These are phyloP conservation scores for Fistulina hepatica DNA, from an alignment of 1,284 basidiomycete genomes.

Conservation along the genomic window DNA sequence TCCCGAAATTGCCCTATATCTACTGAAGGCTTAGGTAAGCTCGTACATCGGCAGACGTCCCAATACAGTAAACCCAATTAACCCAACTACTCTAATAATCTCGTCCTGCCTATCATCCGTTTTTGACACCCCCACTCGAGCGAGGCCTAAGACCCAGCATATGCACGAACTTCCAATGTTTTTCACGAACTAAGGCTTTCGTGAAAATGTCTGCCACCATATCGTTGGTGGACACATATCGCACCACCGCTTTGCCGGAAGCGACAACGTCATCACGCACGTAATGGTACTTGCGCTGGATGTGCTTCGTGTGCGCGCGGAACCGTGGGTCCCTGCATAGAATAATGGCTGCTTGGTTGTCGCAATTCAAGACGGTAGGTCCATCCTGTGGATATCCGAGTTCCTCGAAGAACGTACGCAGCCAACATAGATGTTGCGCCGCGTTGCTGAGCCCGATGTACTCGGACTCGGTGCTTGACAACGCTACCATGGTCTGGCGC, in stretches of 20 bases:
- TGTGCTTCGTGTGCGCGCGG: slow-evolving; percentile 17
- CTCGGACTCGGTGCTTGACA: slow-evolving; percentile 26
- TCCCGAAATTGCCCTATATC: too few species aligned
- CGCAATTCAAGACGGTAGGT: slow-evolving; percentile 13
- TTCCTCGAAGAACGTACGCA: slow-evolving; percentile 16
- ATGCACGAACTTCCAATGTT: slow-evolving; percentile 18
- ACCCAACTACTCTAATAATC: too few species aligned
- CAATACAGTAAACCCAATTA: too few species aligned
- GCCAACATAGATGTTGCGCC: slow-evolving; percentile 19
- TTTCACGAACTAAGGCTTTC: slow-evolving; percentile 14
- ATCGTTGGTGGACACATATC: slow-evolving; percentile 15
- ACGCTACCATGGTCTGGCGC: slow-evolving; percentile 22
- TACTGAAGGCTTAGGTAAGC: too few species aligned
- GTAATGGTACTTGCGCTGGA: slow-evolving; percentile 19
- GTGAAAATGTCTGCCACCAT: slow-evolving; percentile 22
- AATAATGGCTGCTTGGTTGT: slow-evolving; percentile 19
- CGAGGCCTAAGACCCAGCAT: slow-evolving; percentile 14
- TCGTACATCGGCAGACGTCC: too few species aligned
- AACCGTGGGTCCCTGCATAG: slow-evolving; percentile 13
- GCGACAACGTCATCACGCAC: slow-evolving; percentile 20
- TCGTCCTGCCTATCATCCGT: too few species aligned
- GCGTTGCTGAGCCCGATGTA: slow-evolving; percentile 25
- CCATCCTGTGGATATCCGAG: slow-evolving; percentile 19
- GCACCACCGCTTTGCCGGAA: slow-evolving; percentile 13
- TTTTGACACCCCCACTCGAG: slow-evolving; percentile 18